These are phyloP conservation scores for Cucumis melo DNA, from an alignment of 306 rosid species.

Conservation along the genomic window DNA sequence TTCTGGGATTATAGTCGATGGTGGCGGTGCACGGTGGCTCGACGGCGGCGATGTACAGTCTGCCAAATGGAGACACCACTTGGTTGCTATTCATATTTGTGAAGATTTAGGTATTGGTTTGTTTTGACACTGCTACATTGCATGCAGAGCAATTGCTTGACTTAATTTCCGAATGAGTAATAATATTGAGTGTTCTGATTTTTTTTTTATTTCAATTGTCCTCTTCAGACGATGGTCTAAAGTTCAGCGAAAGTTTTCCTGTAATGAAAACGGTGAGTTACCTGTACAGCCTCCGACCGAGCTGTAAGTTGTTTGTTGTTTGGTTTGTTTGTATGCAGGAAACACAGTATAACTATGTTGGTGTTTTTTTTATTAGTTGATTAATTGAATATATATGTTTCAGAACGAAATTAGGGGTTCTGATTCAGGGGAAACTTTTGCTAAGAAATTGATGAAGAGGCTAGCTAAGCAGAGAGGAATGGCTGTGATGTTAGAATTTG, in stretches of 20 bases:
- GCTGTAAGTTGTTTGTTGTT: neutral
- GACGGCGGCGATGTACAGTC: neutral
- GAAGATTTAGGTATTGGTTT: neutral
- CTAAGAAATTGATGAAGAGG: neutral
- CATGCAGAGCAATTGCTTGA: neutral
- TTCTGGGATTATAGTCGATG: neutral
- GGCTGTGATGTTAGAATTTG: neutral
- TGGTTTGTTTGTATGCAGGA: neutral
- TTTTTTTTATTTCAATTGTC: neutral
- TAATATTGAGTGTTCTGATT: neutral
- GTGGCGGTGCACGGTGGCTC: neutral
- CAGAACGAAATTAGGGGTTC: neutral
- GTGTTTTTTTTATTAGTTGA: neutral
- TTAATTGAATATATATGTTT: neutral
- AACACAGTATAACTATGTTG: neutral
- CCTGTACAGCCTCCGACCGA: neutral
- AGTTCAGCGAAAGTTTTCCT: slow-evolving; percentile 1
- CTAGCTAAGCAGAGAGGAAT: neutral
- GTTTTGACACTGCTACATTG: neutral
- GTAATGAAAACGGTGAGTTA: neutral
- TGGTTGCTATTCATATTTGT: neutral
- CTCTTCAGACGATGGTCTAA: neutral
- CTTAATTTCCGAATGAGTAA: neutral
- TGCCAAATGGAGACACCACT: neutral
- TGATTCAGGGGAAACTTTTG: neutral